phyloP scores from a whole-genome alignment of 2,329 filamentous ascomycete species.

The Cercospora brassicicola region DNA sequence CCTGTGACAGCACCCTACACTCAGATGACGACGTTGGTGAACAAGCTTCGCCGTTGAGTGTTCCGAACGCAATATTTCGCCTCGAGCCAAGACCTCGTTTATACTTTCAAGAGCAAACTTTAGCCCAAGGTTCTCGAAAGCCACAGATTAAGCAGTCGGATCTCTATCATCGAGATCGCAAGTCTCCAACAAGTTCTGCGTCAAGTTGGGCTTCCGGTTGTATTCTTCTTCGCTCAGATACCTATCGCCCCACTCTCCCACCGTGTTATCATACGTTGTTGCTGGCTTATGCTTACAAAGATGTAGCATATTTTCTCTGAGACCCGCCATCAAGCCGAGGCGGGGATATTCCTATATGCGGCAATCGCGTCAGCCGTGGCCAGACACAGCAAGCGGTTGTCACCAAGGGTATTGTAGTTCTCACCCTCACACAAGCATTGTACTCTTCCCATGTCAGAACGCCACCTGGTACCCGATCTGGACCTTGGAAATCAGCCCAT shows the following conservation, averaged over 20 bases:
- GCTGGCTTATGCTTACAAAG: slow-evolving; percentile 46
- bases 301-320: slow-evolving; percentile 44
- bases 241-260: slow-evolving; percentile 40
- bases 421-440: slow-evolving; percentile 22
- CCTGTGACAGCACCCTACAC: too few species aligned
- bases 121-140: neutral
- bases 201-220: slow-evolving; percentile 37
- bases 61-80: neutral
- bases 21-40: neutral
- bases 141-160: slow-evolving; percentile 2
- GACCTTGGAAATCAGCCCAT: slow-evolving; percentile 29
- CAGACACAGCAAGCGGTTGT: neutral
- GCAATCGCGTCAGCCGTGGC: neutral
- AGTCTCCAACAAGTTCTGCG: slow-evolving; percentile 27
- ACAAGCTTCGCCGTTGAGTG: neutral
- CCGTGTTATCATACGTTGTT: slow-evolving; percentile 43
- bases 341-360: slow-evolving; percentile 38
- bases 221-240: slow-evolving; percentile 39
- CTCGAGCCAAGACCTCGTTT: neutral
- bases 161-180: slow-evolving; percentile 27
- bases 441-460: slow-evolving; percentile 27
- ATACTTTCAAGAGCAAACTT: too few species aligned
- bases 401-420: neutral
- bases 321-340: slow-evolving; percentile 37
- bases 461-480: slow-evolving; percentile 25